Evolutionary conservation across 306 rosid species (phyloP), one percentile per base, ranked within the genome.

Genomic region (Pyrus betulifolia): DNA sequence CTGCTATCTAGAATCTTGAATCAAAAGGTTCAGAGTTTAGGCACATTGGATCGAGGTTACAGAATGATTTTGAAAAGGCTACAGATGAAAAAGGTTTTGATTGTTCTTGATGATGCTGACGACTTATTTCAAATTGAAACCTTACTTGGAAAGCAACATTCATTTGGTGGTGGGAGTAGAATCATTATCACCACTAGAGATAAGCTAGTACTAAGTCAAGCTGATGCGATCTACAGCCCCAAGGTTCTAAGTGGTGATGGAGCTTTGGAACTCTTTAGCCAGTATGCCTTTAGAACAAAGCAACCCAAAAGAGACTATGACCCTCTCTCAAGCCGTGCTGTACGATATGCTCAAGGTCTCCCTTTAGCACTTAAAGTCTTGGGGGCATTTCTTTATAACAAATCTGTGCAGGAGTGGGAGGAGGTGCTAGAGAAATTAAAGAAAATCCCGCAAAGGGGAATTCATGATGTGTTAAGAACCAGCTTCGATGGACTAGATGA

Each of bases 401-500:
- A 74, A 66, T 52, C 17, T 18, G 1, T 19, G 11, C 25, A 4
- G 1, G 42, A 14, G 35, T 74, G 78, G 78, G 62, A 63, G 10
- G 27, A 3, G 19, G 27, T 33, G 12, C 27, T 75, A 2, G 77
- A 71, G 10, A 78, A 76, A 46, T 4, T 75, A 18, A 31, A 42
- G 77, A 70, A 33, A 52, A 57, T 57, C 38, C 80, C 51, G 17
- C 72, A 12, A 10, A 27, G 19, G 55, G 61, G 74, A 28, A 49
- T 70, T 75, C 61, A 75, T 33, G 51, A 25, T 54, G 71, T 64
- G 18, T 57, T 81, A 3, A 70, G 31, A 11, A 57, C 72, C 72
- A 81, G 69, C 59, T 81, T 23, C 10, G 75, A 81, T 11, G 84
- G 80, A 22, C 74, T 81, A 28, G 79, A 81, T 70, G 42, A 70